phyloP scores from a whole-genome alignment of 768 basidiomycete species.

The Psilocybe cubensis region DNA sequence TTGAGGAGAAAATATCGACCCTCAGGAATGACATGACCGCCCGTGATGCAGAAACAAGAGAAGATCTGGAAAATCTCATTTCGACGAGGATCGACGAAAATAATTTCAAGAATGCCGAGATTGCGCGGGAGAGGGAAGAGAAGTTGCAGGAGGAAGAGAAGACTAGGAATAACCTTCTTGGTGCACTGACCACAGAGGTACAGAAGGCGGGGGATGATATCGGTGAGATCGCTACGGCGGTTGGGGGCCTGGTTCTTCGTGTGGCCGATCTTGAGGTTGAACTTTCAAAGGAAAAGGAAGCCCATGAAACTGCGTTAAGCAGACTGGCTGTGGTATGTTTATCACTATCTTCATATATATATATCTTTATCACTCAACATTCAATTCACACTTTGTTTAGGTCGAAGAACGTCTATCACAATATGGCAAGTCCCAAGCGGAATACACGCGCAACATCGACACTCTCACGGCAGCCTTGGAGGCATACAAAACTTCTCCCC shows the following conservation, averaged over 20 bases:
- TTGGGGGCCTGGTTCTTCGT: conserved; percentile 12
- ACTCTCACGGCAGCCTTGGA: neutral
- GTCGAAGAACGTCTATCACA: neutral
- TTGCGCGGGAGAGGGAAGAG: neutral
- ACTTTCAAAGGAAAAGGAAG: neutral
- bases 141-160: neutral
- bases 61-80: neutral
- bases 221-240: conserved; percentile 14
- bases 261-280: conserved; percentile 9
- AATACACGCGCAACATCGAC: neutral
- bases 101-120: neutral
- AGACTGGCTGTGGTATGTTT: neutral
- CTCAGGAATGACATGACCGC: neutral
- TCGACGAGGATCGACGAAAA: neutral
- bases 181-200: neutral
- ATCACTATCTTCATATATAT: neutral
- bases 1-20: neutral
- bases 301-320: neutral
- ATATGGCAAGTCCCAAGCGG: neutral
- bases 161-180: neutral
- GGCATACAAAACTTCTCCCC: conserved; percentile 14
- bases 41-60: neutral
- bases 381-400: neutral
- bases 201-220: conserved; percentile 12
- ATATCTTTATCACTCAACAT: neutral